Conservation (phyloP, 495 filamentous ascomycete genomes). For the Astrothelium macrocarpum region DNA sequence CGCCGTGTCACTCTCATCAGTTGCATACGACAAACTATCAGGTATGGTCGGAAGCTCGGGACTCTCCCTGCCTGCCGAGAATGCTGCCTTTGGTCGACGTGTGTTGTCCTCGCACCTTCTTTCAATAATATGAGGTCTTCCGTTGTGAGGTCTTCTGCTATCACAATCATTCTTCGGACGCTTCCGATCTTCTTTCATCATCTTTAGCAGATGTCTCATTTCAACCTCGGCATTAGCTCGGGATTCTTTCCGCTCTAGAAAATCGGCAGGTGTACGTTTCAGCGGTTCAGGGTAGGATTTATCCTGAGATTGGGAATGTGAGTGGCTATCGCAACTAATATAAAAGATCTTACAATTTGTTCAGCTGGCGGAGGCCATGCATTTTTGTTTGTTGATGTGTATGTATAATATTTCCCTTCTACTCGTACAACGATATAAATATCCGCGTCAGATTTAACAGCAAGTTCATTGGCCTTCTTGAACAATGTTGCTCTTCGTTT, state of each 20-base stretch:
- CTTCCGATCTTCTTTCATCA: background rate
- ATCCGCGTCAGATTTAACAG: background rate
- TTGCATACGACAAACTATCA: too few species aligned
- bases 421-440: background rate
- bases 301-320: background rate
- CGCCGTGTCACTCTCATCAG: too few species aligned
- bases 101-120: too few species aligned
- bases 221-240: background rate
- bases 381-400: background rate
- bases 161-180: too few species aligned
- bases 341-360: background rate
- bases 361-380: background rate
- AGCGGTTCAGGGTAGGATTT: background rate
- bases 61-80: too few species aligned
- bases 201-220: background rate
- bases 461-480: background rate
- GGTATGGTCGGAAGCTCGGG: too few species aligned
- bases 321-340: background rate
- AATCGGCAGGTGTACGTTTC: background rate
- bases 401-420: background rate
- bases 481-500: background rate
- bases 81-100: too few species aligned
- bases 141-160: too few species aligned
- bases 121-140: too few species aligned
- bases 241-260: background rate